phyloP scores from a whole-genome alignment of 2,329 filamentous ascomycete species.

The Gaeumannomyces sp. region DNA sequence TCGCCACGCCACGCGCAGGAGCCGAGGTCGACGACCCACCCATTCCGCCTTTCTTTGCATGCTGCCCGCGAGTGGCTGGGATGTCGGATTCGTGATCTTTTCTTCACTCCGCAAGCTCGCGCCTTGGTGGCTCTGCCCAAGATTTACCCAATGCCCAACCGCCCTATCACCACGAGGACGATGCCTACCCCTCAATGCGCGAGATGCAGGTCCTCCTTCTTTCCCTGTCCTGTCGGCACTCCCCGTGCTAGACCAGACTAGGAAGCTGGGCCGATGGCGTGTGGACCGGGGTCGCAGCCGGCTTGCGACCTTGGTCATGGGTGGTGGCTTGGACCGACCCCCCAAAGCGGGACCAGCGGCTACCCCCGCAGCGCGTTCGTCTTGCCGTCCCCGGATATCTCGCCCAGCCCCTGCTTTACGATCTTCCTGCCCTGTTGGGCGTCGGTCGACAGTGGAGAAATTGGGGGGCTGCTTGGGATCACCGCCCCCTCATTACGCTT shows the following conservation, averaged over 20 bases:
- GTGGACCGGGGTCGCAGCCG: background rate
- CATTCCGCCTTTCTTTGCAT: no score
- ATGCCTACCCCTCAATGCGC: no score
- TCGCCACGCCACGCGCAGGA: no score
- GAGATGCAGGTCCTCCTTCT: background rate
- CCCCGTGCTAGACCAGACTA: slow-evolving; percentile 1
- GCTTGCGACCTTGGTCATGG: background rate
- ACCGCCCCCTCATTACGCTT: background rate
- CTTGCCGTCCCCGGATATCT: background rate
- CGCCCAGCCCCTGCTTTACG: background rate
- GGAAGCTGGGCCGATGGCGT: background rate
- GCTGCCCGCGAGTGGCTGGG: no score
- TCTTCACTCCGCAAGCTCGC: no score
- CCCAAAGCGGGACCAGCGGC: no score
- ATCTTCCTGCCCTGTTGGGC: background rate
- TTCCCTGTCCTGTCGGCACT: background rate
- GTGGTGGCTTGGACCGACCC: background rate
- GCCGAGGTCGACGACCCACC: no score
- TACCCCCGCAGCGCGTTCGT: background rate
- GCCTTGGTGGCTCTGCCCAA: background rate
- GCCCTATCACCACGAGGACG: background rate
- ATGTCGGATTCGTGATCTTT: no score
- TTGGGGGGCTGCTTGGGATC: background rate
- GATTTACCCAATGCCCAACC: background rate
- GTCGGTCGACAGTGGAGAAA: background rate